These are phyloP conservation scores for Rhizophagus sp. DNA, from an alignment of 192 early-diverging fungal genomes.

Conservation along the genomic window DNA sequence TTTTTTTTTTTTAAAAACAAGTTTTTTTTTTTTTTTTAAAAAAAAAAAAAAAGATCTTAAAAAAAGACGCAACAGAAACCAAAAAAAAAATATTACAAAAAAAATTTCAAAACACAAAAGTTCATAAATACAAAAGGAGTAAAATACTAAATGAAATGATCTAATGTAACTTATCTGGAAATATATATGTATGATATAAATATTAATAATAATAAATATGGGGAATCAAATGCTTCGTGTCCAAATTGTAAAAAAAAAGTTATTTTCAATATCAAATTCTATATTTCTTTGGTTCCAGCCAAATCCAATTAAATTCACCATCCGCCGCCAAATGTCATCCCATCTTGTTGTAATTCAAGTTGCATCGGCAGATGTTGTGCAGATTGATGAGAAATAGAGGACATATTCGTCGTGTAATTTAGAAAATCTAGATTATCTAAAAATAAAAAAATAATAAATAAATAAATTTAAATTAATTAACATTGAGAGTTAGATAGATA, in stretches of 20 bases:
- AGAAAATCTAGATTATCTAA: slow-evolving; percentile 10
- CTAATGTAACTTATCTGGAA: too few species aligned
- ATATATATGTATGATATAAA: background rate
- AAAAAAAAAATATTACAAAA: too few species aligned
- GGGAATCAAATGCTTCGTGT: background rate
- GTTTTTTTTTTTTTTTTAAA: too few species aligned
- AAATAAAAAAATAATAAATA: too few species aligned
- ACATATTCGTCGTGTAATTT: background rate
- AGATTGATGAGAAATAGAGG: slow-evolving; percentile 13
- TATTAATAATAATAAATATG: background rate
- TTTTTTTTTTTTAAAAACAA: too few species aligned
- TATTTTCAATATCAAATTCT: background rate
- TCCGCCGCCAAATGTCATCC: slow-evolving; percentile 9
- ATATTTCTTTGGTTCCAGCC: slow-evolving; percentile 8
- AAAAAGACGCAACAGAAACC: too few species aligned
- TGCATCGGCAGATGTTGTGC: slow-evolving; percentile 20
- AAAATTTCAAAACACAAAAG: too few species aligned
- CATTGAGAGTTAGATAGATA: background rate
- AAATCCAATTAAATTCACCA: slow-evolving; percentile 11
- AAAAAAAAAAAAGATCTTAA: too few species aligned
- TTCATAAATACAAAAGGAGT: too few species aligned
- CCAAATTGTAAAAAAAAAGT: background rate
- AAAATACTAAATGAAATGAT: too few species aligned
- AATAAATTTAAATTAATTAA: background rate
- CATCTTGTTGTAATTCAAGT: slow-evolving; percentile 12